Percentiles rank a stretch among this genome's conserved stretches.
Evolutionary conservation across 129 eudicot species (phyloP).

Genomic region (Tagetes patula): DNA sequence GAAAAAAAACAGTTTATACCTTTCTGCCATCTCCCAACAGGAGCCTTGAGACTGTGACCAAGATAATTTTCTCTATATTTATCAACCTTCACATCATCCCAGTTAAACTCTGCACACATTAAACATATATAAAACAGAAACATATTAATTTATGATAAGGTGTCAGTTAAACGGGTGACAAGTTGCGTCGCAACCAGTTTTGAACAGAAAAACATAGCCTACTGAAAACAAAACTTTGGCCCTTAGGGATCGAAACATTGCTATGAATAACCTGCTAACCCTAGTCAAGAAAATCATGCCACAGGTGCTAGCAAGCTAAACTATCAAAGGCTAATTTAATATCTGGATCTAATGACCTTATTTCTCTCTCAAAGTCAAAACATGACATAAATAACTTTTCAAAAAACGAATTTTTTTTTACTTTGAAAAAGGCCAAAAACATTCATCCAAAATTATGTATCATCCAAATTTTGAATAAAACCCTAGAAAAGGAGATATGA

Average conservation of each 20-base stretch:
- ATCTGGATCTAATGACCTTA: conserved; percentile 6
- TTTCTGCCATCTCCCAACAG: conserved; percentile 99
- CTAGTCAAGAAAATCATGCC: no score
- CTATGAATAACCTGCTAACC: no score
- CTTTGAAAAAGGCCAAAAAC: neutral
- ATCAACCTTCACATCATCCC: conserved; percentile 98
- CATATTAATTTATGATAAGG: no score
- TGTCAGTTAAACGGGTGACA: no score
- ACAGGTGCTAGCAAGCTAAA: no score
- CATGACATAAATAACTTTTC: neutral
- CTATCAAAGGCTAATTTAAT: neutral
- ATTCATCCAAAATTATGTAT: neutral
- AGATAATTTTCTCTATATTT: conserved; percentile 90
- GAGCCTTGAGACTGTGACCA: conserved; percentile 98
- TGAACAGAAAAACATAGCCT: no score
- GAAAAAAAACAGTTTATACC: conserved; percentile 34
- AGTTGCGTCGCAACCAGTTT: no score
- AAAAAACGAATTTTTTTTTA: neutral
- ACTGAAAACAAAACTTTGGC: no score
- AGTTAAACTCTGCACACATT: conserved; percentile 69
- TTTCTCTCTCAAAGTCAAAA: neutral
- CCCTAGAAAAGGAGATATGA: conserved; percentile 27
- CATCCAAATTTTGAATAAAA: conserved; percentile 1
- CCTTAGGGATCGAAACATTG: no score
- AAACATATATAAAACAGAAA: neutral